A percentile compares a stretch with the other conserved stretches of the same genome.
phyloP scores from a whole-genome alignment of 768 basidiomycete genomes.

The Termitomyces sp. region DNA sequence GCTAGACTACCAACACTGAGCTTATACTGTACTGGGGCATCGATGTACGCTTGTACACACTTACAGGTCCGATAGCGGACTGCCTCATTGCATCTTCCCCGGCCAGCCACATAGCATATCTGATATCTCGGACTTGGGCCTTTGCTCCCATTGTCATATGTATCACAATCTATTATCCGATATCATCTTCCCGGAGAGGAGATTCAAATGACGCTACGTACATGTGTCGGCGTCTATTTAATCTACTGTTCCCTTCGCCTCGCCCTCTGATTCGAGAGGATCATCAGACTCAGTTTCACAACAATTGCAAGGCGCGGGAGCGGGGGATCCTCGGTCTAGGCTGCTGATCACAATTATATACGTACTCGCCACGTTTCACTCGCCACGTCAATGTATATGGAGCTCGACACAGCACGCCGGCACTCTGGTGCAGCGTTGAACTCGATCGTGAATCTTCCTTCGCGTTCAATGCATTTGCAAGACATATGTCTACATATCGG shows the following conservation, averaged over 20 bases:
- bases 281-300: background rate
- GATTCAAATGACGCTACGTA: too few species aligned
- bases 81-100: background rate
- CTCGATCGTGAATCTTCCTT: background rate
- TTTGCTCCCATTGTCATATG: background rate
- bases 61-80: background rate
- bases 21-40: background rate
- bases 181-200: background rate
- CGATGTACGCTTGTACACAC: background rate
- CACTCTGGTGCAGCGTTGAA: too few species aligned
- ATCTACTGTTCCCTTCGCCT: background rate
- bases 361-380: background rate
- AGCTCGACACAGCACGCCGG: background rate
- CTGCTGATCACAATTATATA: too few species aligned
- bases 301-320: background rate
- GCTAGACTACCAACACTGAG: background rate
- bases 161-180: background rate
- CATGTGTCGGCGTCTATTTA: background rate
- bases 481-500: background rate
- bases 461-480: background rate
- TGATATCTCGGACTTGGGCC: background rate
- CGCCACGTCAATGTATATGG: background rate
- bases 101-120: background rate
- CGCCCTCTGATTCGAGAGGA: background rate
- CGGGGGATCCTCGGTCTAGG: background rate